A percentile compares a stretch with the other conserved stretches of the same genome.
These are phyloP conservation scores for Phalaenopsis hybrid DNA, from an alignment of 116 monocot genomes.

Conservation along the genomic window DNA sequence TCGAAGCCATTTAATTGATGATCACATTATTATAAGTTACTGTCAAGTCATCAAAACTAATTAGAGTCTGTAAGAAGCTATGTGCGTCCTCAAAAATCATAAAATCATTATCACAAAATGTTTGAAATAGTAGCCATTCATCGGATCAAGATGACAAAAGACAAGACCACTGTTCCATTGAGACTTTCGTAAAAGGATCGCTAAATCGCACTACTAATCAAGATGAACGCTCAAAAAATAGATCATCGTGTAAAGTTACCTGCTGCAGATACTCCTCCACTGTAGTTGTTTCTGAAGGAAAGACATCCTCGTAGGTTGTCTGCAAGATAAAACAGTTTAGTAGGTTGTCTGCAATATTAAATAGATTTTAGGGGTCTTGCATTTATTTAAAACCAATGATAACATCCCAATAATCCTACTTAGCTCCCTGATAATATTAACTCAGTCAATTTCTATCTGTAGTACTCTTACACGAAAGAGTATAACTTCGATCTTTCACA, in stretches of 20 bases:
- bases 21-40: not conserved
- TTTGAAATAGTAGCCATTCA: not conserved
- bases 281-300: constrained; percentile 88
- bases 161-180: not conserved
- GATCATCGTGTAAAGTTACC: constrained; percentile 25
- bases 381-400: not conserved
- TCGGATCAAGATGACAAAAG: not conserved
- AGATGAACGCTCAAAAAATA: not conserved
- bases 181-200: too few species aligned
- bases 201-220: not conserved
- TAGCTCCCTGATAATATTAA: not conserved
- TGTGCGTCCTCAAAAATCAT: not conserved
- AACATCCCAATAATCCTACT: not conserved
- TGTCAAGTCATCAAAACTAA: not conserved
- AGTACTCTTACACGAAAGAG: not conserved
- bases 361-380: not conserved
- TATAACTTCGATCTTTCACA: too few species aligned
- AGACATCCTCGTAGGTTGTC: constrained; percentile 93
- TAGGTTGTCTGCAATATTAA: constrained; percentile 56
- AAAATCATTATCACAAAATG: not conserved
- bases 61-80: too few species aligned
- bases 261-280: constrained; percentile 95
- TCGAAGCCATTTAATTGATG: not conserved
- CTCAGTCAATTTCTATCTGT: not conserved
- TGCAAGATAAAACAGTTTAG: constrained; percentile 15